phyloP scores from a whole-genome alignment of 306 rosid species.

The Quercus mongolica region DNA sequence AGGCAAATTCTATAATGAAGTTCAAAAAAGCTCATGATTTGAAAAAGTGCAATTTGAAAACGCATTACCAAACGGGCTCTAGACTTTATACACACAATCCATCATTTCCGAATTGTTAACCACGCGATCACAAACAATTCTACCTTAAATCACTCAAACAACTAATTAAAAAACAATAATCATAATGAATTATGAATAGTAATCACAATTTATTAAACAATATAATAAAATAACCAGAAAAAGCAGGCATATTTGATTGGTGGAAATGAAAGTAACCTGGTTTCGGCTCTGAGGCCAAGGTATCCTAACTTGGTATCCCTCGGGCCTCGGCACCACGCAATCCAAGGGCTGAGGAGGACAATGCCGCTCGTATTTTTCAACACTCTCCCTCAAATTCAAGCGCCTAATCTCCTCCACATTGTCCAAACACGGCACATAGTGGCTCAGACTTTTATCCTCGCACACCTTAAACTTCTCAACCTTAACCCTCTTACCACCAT shows the following conservation, averaged over 20 bases:
- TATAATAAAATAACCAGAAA: neutral
- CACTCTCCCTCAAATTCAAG: conserved; percentile 35
- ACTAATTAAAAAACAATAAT: neutral
- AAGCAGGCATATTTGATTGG: neutral
- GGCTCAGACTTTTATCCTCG: conserved; percentile 38
- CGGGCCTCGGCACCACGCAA: conserved; percentile 67
- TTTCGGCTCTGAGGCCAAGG: conserved; percentile 86
- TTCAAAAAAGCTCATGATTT: too few species aligned
- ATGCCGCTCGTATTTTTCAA: conserved; percentile 75
- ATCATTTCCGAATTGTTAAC: neutral
- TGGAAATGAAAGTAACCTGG: conserved; percentile 53
- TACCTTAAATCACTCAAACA: neutral
- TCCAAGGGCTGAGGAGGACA: conserved; percentile 67
- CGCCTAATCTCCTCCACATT: conserved; percentile 41
- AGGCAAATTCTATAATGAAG: too few species aligned
- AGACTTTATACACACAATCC: neutral
- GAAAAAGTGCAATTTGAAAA: too few species aligned
- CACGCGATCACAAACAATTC: neutral
- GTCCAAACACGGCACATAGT: conserved; percentile 82
- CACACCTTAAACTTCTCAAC: conserved; percentile 48
- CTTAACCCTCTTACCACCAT: conserved; percentile 18
- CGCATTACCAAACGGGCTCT: too few species aligned
- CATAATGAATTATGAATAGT: neutral
- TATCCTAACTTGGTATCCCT: conserved; percentile 53
- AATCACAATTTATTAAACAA: neutral